phyloP scores from a whole-genome alignment of 768 basidiomycete species.

The Tephrocybe sp. region DNA sequence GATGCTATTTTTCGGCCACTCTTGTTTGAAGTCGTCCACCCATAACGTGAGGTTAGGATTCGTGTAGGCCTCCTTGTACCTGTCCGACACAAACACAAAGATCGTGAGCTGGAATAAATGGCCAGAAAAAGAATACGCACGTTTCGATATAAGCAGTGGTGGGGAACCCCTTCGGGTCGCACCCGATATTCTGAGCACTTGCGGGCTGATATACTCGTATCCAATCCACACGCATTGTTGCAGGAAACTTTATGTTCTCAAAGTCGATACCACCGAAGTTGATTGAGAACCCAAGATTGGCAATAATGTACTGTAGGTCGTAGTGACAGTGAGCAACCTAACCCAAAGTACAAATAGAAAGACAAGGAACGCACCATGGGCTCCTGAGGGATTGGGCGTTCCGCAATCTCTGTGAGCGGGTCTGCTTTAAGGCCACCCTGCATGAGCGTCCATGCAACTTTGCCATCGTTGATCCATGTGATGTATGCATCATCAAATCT shows the following conservation, averaged over 20 bases:
- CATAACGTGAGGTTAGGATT: constrained; percentile 44
- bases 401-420: constrained; percentile 47
- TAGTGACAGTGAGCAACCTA: background rate
- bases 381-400: constrained; percentile 65
- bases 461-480: constrained; percentile 58
- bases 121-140: constrained; percentile 35
- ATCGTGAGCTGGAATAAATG: background rate
- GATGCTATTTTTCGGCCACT: constrained; percentile 40
- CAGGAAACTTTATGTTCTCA: constrained; percentile 50
- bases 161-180: constrained; percentile 72
- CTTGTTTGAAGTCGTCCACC: constrained; percentile 32
- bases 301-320: constrained; percentile 57
- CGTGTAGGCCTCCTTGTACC: constrained; percentile 39
- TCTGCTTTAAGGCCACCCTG: constrained; percentile 52
- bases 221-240: constrained; percentile 75
- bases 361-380: constrained; percentile 55
- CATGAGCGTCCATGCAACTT: constrained; percentile 53
- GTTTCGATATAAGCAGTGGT: constrained; percentile 75
- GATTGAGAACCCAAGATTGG: constrained; percentile 67
- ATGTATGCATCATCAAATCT: constrained; percentile 53
- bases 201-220: constrained; percentile 73
- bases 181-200: constrained; percentile 53
- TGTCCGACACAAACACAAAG: constrained; percentile 7
- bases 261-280: constrained; percentile 71
- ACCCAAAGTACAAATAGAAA: constrained; percentile 14